Evolutionary conservation across 2,329 filamentous ascomycete species (phyloP), one percentile per base, ranked within the genome.

Genomic region (Xylariaceae sp.): DNA sequence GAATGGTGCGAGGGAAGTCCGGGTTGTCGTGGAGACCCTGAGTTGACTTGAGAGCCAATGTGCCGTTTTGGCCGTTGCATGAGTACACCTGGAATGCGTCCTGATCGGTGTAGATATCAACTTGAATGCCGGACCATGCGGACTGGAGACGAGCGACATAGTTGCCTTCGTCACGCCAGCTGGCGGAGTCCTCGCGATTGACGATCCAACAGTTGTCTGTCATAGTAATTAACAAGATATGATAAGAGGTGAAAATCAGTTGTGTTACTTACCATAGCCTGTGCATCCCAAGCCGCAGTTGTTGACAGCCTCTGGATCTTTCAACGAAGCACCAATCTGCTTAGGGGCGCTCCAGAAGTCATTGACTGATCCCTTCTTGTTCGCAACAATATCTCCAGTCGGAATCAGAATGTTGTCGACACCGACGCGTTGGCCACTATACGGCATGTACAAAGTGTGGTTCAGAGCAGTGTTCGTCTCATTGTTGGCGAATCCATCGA

Each of bases 51-150:
- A 92, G 75, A 0, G 88, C 77, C 62, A 88, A 75, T 1, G 80
- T 80, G 67, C 90, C 90, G 74, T 95, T 86, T 76, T 90, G 85
- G 18, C 84, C 83, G 68, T 84, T 85, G 79, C 92, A 97, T 63
- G 84, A 86, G 79, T 96, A 97, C 68, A 97, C 81, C 76, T 97
- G 92, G 75, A 95, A 86, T 2, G 90, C 92, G 9, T 89, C 85
- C 77, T 96, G 92, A 76, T 96, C 90, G 6, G 87, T 86, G 74
- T 81, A 90, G 67, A 97, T 78, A 59, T 96, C 89, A 59, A 97
- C 71, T 71, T 86, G 84, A 73, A 97, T 96, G 52, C 92, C 92
- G 0, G 88, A 92, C 82, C 85, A 91, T 3, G 82, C 79, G 44
- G 87, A 89, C 2, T 84, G 84, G 34, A 96, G 77, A 6, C 82